phyloP scores from a whole-genome alignment of 78 protist species.

The Creolimax fragrantissima region DNA sequence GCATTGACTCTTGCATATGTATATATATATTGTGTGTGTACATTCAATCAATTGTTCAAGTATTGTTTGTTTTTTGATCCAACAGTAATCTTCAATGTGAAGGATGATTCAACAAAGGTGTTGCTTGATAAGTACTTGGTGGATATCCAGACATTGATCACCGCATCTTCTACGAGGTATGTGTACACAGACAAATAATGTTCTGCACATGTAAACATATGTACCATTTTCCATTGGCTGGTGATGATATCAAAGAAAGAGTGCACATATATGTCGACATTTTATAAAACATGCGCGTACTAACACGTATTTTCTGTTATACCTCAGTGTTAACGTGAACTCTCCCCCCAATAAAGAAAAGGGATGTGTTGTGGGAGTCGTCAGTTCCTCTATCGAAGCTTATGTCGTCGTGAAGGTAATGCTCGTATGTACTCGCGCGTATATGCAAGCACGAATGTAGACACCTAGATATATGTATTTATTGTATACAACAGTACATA shows the following conservation, averaged over 20 bases:
- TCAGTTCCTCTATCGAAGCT: neutral
- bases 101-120: neutral
- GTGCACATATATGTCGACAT: neutral
- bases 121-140: neutral
- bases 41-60: neutral
- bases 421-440: neutral
- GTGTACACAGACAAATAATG: neutral
- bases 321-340: neutral
- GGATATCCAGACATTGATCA: neutral
- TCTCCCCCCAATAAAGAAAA: neutral
- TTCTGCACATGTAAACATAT: neutral
- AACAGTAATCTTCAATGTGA: neutral
- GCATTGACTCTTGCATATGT: neutral
- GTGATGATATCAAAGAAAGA: neutral
- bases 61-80: neutral
- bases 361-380: constrained; percentile 3
- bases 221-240: neutral
- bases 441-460: neutral
- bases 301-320: neutral
- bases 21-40: neutral
- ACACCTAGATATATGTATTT: neutral
- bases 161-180: neutral
- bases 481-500: neutral
- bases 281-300: neutral
- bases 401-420: constrained; percentile 20